Percentiles rank a stretch among this genome's conserved stretches.
phyloP scores from a whole-genome alignment of 495 filamentous ascomycete genomes.

The Bacidia rubella region DNA sequence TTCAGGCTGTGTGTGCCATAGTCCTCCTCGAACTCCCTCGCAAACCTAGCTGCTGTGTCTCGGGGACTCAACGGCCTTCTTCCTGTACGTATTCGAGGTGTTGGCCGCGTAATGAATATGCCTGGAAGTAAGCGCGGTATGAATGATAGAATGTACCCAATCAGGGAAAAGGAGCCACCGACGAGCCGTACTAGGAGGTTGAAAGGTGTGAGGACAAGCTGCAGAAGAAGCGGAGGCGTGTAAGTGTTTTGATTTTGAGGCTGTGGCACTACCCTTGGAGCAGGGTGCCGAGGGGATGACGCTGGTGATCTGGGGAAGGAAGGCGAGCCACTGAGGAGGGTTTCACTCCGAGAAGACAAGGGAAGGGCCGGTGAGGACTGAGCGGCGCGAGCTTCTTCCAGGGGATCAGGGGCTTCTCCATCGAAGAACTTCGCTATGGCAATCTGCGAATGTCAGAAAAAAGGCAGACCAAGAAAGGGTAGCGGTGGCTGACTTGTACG shows the following conservation, averaged over 20 bases:
- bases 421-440: constrained; percentile 96
- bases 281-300: constrained; percentile 40
- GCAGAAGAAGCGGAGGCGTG: constrained; percentile 58
- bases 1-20: constrained; percentile 57
- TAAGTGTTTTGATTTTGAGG: constrained; percentile 47
- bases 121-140: constrained; percentile 53
- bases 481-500: constrained; percentile 50
- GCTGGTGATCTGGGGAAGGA: constrained; percentile 23
- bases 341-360: constrained; percentile 49
- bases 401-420: constrained; percentile 71
- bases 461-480: constrained; percentile 2
- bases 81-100: constrained; percentile 46
- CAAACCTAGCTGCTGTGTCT: constrained; percentile 79
- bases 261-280: constrained; percentile 71
- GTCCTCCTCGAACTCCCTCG: constrained; percentile 86
- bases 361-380: constrained; percentile 39
- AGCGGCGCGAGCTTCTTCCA: constrained; percentile 61
- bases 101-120: constrained; percentile 24
- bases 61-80: constrained; percentile 63
- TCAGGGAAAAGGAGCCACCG: constrained; percentile 45
- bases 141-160: constrained; percentile 67
- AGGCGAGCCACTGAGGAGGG: constrained; percentile 45
- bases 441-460: constrained; percentile 43
- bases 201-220: constrained; percentile 70
- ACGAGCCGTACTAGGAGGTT: constrained; percentile 59